Conservation (phyloP, 164 flowering plant species). For the Cinnamomum chago region DNA sequence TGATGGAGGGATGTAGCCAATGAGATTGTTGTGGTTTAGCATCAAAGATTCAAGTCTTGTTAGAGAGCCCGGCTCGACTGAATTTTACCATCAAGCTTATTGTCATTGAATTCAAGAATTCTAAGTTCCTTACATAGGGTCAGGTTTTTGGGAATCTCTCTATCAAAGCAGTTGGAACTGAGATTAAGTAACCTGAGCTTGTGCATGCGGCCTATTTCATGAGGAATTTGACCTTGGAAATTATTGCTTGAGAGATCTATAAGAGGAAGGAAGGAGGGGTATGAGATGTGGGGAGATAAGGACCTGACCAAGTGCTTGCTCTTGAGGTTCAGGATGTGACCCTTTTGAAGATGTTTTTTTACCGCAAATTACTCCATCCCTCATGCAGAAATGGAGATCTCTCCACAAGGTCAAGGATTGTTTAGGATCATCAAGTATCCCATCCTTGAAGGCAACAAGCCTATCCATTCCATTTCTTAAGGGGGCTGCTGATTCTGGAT, state of each 20-base stretch:
- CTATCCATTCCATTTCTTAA: background rate
- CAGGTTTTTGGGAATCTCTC: constrained; percentile 22
- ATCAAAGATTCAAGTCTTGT: background rate
- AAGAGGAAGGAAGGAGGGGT: constrained; percentile 33
- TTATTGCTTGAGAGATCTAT: constrained; percentile 32
- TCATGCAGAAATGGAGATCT: constrained; percentile 6
- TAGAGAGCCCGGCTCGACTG: background rate
- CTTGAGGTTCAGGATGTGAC: constrained; percentile 24
- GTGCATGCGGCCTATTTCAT: constrained; percentile 22
- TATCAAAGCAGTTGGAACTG: constrained; percentile 27
- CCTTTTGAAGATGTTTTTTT: constrained; percentile 12
- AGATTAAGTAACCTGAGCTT: constrained; percentile 25
- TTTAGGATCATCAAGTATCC: background rate
- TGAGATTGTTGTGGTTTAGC: constrained; percentile 14
- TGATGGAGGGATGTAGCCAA: constrained; percentile 3
- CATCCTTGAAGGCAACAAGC: background rate
- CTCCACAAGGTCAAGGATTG: background rate
- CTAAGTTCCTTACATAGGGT: background rate
- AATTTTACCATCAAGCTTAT: background rate
- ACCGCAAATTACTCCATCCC: constrained; percentile 16
- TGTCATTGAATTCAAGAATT: background rate
- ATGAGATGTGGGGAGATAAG: constrained; percentile 34
- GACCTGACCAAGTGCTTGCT: constrained; percentile 18
- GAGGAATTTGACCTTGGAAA: constrained; percentile 29
- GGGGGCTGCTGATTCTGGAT: background rate